Evolutionary conservation across 2,329 filamentous ascomycete species (phyloP).

Genomic region (Pseudocercospora vitis): DNA sequence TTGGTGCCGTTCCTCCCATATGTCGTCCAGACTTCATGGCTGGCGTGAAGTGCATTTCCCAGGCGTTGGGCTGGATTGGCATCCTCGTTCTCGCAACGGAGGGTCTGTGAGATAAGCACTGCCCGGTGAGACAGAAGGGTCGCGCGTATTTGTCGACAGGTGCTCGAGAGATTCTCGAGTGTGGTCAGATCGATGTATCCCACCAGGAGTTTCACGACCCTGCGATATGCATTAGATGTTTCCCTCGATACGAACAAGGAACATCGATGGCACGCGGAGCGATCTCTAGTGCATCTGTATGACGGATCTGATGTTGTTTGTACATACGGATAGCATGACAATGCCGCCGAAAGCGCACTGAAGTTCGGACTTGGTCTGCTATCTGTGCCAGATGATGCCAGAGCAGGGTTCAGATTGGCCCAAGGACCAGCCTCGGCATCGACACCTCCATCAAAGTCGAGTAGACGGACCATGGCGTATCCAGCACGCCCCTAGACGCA

Average conservation of each 20-base stretch:
- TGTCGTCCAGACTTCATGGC: constrained; percentile 31
- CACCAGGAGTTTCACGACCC: constrained; percentile 74
- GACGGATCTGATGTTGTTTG: constrained; percentile 1
- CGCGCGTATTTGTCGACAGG: constrained; percentile 75
- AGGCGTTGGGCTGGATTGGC: constrained; percentile 56
- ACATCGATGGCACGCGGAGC: neutral
- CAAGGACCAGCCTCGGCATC: constrained; percentile 29
- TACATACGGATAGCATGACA: constrained; percentile 69
- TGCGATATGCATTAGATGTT: constrained; percentile 42
- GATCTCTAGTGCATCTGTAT: neutral
- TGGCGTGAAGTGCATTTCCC: constrained; percentile 39
- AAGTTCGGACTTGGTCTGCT: constrained; percentile 53
- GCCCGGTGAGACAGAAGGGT: constrained; percentile 76
- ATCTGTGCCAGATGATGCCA: constrained; percentile 27
- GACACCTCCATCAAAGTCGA: constrained; percentile 45
- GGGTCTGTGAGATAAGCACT: constrained; percentile 69
- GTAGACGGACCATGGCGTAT: constrained; percentile 45
- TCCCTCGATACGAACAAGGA: neutral
- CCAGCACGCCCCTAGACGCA: constrained; percentile 19
- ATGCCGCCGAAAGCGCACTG: constrained; percentile 61
- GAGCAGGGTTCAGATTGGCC: constrained; percentile 26
- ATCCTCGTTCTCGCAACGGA: constrained; percentile 76
- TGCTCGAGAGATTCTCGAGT: constrained; percentile 77
- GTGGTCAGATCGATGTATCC: constrained; percentile 81
- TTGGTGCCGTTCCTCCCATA: constrained; percentile 33